phyloP scores from a whole-genome alignment of 2,329 filamentous ascomycete species.

The Paraphaeosphaeria sporulosa region DNA sequence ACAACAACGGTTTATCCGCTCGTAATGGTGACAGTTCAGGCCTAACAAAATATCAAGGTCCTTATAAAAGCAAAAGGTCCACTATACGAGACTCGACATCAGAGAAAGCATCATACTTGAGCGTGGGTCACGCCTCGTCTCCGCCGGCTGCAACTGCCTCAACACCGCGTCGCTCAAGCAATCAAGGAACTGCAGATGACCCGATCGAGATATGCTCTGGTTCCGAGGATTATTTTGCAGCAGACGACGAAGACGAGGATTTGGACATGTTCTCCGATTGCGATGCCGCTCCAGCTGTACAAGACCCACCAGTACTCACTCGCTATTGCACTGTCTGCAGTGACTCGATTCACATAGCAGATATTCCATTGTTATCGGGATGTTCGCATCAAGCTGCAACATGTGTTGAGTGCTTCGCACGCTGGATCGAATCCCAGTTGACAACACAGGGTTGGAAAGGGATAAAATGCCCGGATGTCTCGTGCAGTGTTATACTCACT shows the following conservation, averaged over 20 bases:
- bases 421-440: constrained; percentile 51
- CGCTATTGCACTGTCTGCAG: constrained; percentile 35
- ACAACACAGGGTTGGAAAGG: constrained; percentile 52
- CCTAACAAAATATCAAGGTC: too few relatives aligned
- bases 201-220: constrained; percentile 20
- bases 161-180: neutral
- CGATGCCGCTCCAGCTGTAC: neutral
- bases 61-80: neutral
- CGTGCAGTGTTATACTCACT: constrained; percentile 56
- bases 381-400: constrained; percentile 47
- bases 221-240: neutral
- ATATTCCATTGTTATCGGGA: constrained; percentile 29
- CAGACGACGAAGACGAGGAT: neutral
- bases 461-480: constrained; percentile 58
- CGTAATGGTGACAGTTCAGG: neutral
- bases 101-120: neutral
- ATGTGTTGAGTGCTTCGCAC: constrained; percentile 47
- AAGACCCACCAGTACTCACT: constrained; percentile 1
- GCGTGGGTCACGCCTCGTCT: neutral
- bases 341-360: constrained; percentile 19
- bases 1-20: neutral
- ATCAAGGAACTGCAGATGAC: constrained; percentile 17
- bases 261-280: neutral
- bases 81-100: neutral
- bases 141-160: neutral